Base-by-base conservation (phyloP, 1,284 basidiomycete species). In the Takashimella tepidaria region DNA sequence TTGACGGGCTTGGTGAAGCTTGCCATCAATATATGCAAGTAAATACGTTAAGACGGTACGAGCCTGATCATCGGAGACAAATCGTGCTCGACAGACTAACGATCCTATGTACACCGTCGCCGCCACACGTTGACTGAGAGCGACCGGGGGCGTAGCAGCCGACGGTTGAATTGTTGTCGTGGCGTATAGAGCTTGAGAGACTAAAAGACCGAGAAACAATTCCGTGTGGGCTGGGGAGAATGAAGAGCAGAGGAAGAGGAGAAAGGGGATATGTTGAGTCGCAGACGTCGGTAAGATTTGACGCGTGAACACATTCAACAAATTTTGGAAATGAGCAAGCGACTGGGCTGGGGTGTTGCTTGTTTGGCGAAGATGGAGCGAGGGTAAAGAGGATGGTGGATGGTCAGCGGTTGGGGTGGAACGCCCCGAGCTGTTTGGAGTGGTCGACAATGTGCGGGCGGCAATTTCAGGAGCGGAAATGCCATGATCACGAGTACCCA, bases 201-300 rank as follows among this genome's bases (percentile, higher is more conserved):
- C 86, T 23, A 99, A 85, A 67, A 92, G 84, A 42, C 93, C 93
- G 54, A 92, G 87, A 70, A 98, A 97, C 54, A 90, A 82, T 72
- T 98, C 95, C 42, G 88, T 84, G 67, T 93, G 97, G 55, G 90
- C 85, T 6, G 86, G 79, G 60, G 93, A 86, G 51, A 96, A 84
- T 1, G 93, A 96, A 21, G 91, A 83, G 69, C 87, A 92, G 86
- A 91, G 95, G 80, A 98, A 99, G 45, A 98, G 69, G 56, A 98
- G 81, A 76, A 99, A 99, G 66, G 98, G 96, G 1, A 92, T 93
- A 72, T 98, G 95, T 42, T 95, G 88, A 0, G 92, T 97, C 70
- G 93, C 92, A 78, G 95, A 95, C 0, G 96, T 98, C 31, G 87
- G 88, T 45, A 99, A 82, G 67, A 99, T 92, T 45, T 86, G 85